Percentiles rank a stretch among this genome's conserved stretches.
Conservation (phyloP, 257 asterid genomes). For the Orobanche coerulescens region DNA sequence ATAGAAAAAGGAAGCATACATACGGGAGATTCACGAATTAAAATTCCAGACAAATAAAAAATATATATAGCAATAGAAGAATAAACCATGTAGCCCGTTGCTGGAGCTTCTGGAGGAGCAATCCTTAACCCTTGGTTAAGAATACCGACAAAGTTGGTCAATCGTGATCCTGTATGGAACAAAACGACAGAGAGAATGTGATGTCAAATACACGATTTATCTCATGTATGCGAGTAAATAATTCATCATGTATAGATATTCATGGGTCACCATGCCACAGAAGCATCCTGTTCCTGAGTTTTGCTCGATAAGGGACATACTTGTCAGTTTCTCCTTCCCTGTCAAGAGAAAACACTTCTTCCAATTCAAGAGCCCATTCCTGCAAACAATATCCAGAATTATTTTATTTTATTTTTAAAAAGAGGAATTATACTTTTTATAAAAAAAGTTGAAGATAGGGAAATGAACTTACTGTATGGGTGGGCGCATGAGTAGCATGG, state of each 20-base stretch:
- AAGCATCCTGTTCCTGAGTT: constrained; percentile 88
- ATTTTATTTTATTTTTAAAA: background rate
- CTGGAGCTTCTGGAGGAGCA: constrained; percentile 99
- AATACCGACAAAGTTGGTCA: constrained; percentile 94
- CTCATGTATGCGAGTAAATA: background rate
- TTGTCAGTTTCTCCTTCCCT: constrained; percentile 82
- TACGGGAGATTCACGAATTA: background rate
- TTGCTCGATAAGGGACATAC: constrained; percentile 61
- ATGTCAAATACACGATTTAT: too few species aligned
- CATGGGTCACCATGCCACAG: constrained; percentile 88
- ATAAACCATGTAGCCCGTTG: constrained; percentile 95
- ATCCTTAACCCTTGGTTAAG: constrained; percentile 94
- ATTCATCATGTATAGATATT: constrained; percentile 11
- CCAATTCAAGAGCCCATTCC: constrained; percentile 93
- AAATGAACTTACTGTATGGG: constrained; percentile 66
- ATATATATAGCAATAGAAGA: constrained; percentile 7
- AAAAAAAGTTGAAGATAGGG: background rate
- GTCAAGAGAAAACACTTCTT: constrained; percentile 84
- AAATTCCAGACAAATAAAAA: constrained; percentile 7
- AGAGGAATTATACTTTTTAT: background rate
- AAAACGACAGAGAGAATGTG: too few species aligned
- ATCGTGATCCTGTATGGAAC: constrained; percentile 63
- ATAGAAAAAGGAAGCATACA: constrained; percentile 7
- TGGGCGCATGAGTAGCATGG: constrained; percentile 86
- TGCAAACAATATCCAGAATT: constrained; percentile 27